Conservation (phyloP, 306 rosid species). For the Cucurbita maxima region DNA sequence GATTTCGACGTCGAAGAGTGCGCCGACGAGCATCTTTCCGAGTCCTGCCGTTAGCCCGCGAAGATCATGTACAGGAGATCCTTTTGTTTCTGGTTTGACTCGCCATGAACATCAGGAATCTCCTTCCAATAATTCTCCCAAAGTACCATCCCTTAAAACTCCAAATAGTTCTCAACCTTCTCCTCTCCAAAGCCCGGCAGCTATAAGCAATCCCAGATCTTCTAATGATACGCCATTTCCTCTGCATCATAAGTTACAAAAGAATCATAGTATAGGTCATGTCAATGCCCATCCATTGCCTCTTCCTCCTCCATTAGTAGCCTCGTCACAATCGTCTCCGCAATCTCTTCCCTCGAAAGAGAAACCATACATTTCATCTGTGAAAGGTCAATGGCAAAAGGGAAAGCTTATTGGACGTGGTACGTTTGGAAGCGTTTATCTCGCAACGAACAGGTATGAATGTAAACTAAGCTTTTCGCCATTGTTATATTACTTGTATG, state of each 20-base stretch:
- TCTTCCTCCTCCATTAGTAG: conserved; percentile 51
- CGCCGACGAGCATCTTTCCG: conserved; percentile 54
- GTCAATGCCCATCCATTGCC: conserved; percentile 73
- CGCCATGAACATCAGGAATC: conserved; percentile 25
- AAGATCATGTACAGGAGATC: conserved; percentile 29
- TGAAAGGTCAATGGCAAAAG: conserved; percentile 30
- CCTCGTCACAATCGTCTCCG: conserved; percentile 18
- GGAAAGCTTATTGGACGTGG: conserved; percentile 21
- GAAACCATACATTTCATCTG: conserved; percentile 14
- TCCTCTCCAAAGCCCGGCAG: conserved; percentile 37
- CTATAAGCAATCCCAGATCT: conserved; percentile 13
- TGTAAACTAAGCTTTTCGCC: neutral
- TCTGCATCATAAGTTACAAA: conserved; percentile 11
- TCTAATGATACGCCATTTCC: conserved; percentile 19
- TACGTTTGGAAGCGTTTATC: conserved; percentile 79
- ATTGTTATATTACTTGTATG: conserved; percentile 4
- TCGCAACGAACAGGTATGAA: conserved; percentile 63
- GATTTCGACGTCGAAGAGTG: conserved; percentile 43
- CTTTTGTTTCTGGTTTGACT: conserved; percentile 12
- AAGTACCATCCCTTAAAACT: conserved; percentile 16
- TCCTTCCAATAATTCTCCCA: conserved; percentile 9
- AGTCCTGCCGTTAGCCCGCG: conserved; percentile 82
- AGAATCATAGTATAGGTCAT: conserved; percentile 17
- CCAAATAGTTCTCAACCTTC: conserved; percentile 32
- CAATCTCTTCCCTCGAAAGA: conserved; percentile 25